These are phyloP conservation scores for Periconia sp. DNA, from an alignment of 2,329 filamentous ascomycete genomes.

Conservation along the genomic window DNA sequence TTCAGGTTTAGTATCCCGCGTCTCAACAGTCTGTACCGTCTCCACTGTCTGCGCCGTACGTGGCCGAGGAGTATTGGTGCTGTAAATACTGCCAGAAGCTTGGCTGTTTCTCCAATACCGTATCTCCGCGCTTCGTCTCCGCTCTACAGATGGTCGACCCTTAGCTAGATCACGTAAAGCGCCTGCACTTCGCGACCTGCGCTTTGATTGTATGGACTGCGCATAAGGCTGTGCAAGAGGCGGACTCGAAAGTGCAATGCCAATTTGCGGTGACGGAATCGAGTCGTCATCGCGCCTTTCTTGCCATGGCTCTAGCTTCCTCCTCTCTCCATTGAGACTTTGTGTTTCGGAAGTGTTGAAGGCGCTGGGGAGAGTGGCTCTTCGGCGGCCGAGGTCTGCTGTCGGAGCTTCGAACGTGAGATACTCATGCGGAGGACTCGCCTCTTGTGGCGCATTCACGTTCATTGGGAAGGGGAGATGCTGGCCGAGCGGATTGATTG, in stretches of 20 bases:
- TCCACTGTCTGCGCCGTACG: slow-evolving; percentile 41
- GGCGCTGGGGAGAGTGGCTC: slow-evolving; percentile 44
- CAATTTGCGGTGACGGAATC: slow-evolving; percentile 39
- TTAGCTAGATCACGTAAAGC: slow-evolving; percentile 42
- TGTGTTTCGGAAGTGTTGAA: slow-evolving; percentile 31
- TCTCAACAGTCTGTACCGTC: slow-evolving; percentile 32
- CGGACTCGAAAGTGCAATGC: slow-evolving; percentile 43
- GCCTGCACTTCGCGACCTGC: slow-evolving; percentile 46
- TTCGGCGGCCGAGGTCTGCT: slow-evolving; percentile 30
- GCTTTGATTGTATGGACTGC: slow-evolving; percentile 30
- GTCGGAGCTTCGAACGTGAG: slow-evolving; percentile 37
- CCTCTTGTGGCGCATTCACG: slow-evolving; percentile 44
- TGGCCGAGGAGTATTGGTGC: slow-evolving; percentile 32
- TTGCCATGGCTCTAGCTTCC: slow-evolving; percentile 33
- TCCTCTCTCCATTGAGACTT: slow-evolving; percentile 32
- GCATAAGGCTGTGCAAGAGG: slow-evolving; percentile 15
- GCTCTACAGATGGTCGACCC: slow-evolving; percentile 24
- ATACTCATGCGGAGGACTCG: slow-evolving; percentile 43
- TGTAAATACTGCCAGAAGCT: slow-evolving; percentile 39
- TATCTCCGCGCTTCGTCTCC: slow-evolving; percentile 43
- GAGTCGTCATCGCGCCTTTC: slow-evolving; percentile 33
- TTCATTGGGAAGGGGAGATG: slow-evolving; percentile 50
- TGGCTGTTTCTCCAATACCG: slow-evolving; percentile 44
- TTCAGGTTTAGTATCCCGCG: slow-evolving; percentile 19
- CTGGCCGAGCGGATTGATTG: slow-evolving; percentile 42